A percentile compares a stretch with the other conserved stretches of the same genome.
Conservation (phyloP, 1,284 basidiomycete genomes). For the Moesziomyces antarcticus region DNA sequence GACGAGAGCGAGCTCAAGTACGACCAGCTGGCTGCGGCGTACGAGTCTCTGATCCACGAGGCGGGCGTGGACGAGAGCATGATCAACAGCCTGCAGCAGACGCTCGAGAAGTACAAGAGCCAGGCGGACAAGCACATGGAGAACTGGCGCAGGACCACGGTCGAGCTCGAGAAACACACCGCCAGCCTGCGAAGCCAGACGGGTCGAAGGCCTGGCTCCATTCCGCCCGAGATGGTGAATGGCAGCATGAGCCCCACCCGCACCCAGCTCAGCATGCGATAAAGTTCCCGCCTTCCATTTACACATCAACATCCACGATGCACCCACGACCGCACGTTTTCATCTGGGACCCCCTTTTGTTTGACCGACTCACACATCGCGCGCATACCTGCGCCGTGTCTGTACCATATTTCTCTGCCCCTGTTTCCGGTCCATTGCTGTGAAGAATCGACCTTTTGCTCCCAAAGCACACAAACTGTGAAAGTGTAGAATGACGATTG, state of each 20-base stretch:
- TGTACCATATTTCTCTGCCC: not conserved
- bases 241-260: constrained; percentile 24
- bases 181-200: constrained; percentile 15
- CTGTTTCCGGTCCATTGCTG: too few species aligned
- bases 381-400: not conserved
- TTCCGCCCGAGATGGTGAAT: constrained; percentile 17
- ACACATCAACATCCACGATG: too few species aligned
- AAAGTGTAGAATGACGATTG: too few species aligned
- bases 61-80: constrained; percentile 49
- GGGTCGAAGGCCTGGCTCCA: constrained; percentile 21
- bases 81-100: constrained; percentile 40
- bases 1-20: constrained; percentile 78
- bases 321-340: too few species aligned
- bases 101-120: constrained; percentile 50
- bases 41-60: constrained; percentile 42
- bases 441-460: too few species aligned
- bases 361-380: too few species aligned
- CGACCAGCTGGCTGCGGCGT: constrained; percentile 46
- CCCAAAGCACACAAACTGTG: too few species aligned
- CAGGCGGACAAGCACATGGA: constrained; percentile 56
- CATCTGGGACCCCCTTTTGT: too few species aligned
- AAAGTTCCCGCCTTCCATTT: too few species aligned
- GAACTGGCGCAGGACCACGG: constrained; percentile 44
- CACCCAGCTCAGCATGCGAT: constrained; percentile 18
- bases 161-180: constrained; percentile 43